These are phyloP conservation scores for Pulveroboletus sp. DNA, from an alignment of 768 basidiomycete species.

Conservation along the genomic window DNA sequence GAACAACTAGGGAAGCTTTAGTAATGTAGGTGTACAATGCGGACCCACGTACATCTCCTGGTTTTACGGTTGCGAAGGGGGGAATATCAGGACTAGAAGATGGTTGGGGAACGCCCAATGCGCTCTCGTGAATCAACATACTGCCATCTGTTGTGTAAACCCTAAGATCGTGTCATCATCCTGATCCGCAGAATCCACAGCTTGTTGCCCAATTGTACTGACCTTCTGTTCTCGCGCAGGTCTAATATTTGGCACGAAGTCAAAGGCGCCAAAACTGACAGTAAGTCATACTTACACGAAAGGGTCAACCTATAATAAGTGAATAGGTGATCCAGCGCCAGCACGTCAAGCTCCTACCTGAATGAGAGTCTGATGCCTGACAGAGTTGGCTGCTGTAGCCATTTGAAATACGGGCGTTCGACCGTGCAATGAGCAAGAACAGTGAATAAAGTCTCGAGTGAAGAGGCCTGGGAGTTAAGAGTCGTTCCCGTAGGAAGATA, in stretches of 20 bases:
- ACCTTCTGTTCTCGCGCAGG: slow-evolving; percentile 57
- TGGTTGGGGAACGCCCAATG: neutral
- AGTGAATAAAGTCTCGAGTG: neutral
- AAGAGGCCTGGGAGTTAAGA: slow-evolving; percentile 2
- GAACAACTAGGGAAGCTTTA: slow-evolving; percentile 45
- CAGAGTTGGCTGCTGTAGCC: slow-evolving; percentile 61
- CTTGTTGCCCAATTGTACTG: slow-evolving; percentile 1
- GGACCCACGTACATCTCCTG: slow-evolving; percentile 44
- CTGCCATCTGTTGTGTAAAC: slow-evolving; percentile 74
- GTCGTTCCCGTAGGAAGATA: neutral
- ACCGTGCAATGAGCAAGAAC: neutral
- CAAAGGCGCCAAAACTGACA: neutral
- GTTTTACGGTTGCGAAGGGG: slow-evolving; percentile 56
- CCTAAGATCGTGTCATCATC: slow-evolving; percentile 32
- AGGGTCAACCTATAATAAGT: slow-evolving; percentile 53
- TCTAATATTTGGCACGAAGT: slow-evolving; percentile 24
- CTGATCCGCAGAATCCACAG: neutral
- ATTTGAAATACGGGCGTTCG: slow-evolving; percentile 28
- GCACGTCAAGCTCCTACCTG: slow-evolving; percentile 34
- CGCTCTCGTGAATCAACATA: slow-evolving; percentile 32
- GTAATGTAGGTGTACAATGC: neutral
- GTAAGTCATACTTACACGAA: slow-evolving; percentile 47
- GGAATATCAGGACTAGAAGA: slow-evolving; percentile 56
- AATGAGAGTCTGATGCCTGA: slow-evolving; percentile 55
- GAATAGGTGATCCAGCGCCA: neutral